phyloP scores from a whole-genome alignment of 495 filamentous ascomycete species.

The Podospora fimiseda region DNA sequence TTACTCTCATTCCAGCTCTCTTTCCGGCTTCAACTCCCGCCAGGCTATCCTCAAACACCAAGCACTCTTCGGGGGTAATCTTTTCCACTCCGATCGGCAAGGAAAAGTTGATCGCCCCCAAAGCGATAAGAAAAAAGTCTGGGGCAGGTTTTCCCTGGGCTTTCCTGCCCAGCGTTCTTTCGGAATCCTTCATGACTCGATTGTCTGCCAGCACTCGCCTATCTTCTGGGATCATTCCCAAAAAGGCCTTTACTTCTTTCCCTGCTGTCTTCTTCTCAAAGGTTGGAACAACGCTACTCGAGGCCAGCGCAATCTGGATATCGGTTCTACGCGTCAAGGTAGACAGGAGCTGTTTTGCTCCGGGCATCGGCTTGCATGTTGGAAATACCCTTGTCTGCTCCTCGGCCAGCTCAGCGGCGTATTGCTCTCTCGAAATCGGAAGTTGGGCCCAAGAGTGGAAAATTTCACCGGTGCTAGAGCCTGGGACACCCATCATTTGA shows the following conservation, averaged over 20 bases:
- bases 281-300: constrained; percentile 21
- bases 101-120: constrained; percentile 64
- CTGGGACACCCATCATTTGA: constrained; percentile 78
- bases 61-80: constrained; percentile 61
- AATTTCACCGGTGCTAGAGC: constrained; percentile 39
- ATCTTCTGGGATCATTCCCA: constrained; percentile 24
- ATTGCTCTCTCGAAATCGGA: constrained; percentile 61
- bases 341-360: constrained; percentile 60
- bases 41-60: constrained; percentile 88
- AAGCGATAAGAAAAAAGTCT: constrained; percentile 77
- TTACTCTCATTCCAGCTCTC: constrained; percentile 79
- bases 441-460: constrained; percentile 69
- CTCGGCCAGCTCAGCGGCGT: constrained; percentile 41
- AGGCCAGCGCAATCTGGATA: constrained; percentile 24
- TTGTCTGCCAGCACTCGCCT: constrained; percentile 72
- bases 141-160: constrained; percentile 75
- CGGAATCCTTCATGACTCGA: constrained; percentile 41
- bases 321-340: constrained; percentile 10
- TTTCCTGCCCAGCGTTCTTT: constrained; percentile 31
- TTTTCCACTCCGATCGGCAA: constrained; percentile 28
- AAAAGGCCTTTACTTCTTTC: constrained; percentile 15
- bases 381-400: constrained; percentile 64
- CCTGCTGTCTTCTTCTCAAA: constrained; percentile 23
- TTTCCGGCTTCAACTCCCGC: constrained; percentile 77
- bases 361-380: constrained; percentile 58